Percentiles rank a stretch among this genome's conserved stretches.
Conservation (phyloP, 129 eudicot species). For the Lactuca sativa region DNA sequence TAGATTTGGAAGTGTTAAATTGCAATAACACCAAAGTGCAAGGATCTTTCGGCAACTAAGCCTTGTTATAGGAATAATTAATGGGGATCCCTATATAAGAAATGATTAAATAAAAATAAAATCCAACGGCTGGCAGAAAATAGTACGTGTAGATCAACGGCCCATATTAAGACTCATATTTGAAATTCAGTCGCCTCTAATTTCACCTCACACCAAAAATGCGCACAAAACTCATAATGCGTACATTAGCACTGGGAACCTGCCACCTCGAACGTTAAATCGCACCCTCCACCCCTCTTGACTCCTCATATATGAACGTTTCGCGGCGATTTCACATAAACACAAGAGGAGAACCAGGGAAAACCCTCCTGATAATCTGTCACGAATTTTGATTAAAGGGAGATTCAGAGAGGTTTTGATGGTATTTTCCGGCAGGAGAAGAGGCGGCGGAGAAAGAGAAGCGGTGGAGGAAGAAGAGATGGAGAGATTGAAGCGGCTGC, state of each 20-base stretch:
- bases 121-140: conserved; percentile 25
- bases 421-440: conserved; percentile 35
- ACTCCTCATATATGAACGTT: conserved; percentile 30
- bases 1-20: neutral
- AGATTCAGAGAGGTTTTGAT: conserved; percentile 25
- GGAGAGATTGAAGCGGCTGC: conserved; percentile 59
- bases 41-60: neutral
- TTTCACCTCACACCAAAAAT: conserved; percentile 31
- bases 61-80: conserved; percentile 15
- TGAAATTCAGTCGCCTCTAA: conserved; percentile 39
- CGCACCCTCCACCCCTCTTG: conserved; percentile 32
- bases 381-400: neutral
- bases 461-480: conserved; percentile 32
- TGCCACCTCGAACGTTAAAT: conserved; percentile 51
- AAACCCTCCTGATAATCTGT: conserved; percentile 13
- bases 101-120: neutral
- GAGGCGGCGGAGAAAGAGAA: conserved; percentile 26
- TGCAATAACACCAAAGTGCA: neutral
- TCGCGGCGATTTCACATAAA: conserved; percentile 47
- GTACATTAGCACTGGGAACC: conserved; percentile 33
- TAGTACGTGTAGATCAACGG: conserved; percentile 13
- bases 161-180: neutral
- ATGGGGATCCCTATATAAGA: conserved; percentile 12
- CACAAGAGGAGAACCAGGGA: conserved; percentile 7
- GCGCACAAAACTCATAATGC: conserved; percentile 32